Base-by-base conservation (phyloP, 352 stramenopile species). In the Phytophthora pinifolia region DNA sequence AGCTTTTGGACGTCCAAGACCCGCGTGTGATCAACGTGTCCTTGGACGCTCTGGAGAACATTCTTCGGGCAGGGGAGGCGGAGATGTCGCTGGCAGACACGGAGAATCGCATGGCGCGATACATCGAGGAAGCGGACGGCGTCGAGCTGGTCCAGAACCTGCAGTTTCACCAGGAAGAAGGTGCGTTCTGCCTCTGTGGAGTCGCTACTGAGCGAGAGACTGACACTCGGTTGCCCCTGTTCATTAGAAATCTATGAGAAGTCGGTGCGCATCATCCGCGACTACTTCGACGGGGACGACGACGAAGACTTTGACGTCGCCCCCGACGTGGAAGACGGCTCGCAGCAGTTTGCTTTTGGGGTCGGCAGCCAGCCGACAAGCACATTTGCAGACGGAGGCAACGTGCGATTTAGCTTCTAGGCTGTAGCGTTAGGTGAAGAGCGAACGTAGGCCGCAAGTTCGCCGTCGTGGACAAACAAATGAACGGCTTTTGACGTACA, bases 281-380 rank as follows among this genome's bases (percentile, higher is more conserved):
- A 95, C 22, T 99, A 98, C 79, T 99, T 99, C 73, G 95, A 96
- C 32, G 94, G 96, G 14, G 96, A 99, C 50, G 96, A 99, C 43
- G 97, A 99, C 22, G 96, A 98, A 54, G 96, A 98, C 65, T 79
- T 76, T 22, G 68, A 83, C n/a, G 49, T 74, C n/a, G 59, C 68
- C 25, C 79, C 83, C 10, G 65, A 72, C 12, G 79, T 80, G 46
- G 80, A 88, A 48, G 66, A 67, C 37, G 57, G 48, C 7, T 59
- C 69, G 7, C 64, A 72, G 10, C 78, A 92, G 54, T 92, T 89
- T 57, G 52, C 72, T 9, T 94, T 94, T 66, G 79, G 80, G 7
- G 39, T 79, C n/a, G 54, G 47, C 10, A 43, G 38, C 14, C 48
- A 67, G 31, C 34, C 48, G n/a, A 34, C 54, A 30, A 46, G 36